phyloP scores from a whole-genome alignment of 768 basidiomycete species.

The Pluteus cervinus region DNA sequence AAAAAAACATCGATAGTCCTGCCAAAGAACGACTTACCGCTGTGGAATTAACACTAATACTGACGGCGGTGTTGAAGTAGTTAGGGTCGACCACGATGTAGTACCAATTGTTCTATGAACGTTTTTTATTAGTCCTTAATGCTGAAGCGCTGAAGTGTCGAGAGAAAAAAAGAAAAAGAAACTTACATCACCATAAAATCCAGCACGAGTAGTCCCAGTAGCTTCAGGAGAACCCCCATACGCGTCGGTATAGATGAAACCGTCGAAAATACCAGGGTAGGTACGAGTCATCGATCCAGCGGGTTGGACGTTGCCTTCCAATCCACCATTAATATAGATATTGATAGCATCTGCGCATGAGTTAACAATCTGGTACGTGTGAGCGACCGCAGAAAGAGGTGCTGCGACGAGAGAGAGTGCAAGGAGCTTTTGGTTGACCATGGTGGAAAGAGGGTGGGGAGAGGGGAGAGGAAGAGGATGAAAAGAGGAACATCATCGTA shows the following conservation, averaged over 20 bases:
- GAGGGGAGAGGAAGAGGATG: too few relatives aligned
- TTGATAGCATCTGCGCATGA: too few relatives aligned
- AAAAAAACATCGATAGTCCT: background rate
- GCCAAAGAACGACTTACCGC: slow-evolving; percentile 13
- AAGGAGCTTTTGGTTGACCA: too few relatives aligned
- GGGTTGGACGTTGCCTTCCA: slow-evolving; percentile 10
- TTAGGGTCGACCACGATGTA: slow-evolving; percentile 23
- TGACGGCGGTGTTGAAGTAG: slow-evolving; percentile 26
- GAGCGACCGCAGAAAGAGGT: too few relatives aligned
- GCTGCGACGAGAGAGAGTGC: too few relatives aligned
- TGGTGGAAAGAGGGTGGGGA: too few relatives aligned
- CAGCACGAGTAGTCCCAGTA: slow-evolving; percentile 14
- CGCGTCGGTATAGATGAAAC: slow-evolving; percentile 15
- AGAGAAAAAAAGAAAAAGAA: background rate
- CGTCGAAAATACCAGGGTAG: slow-evolving; percentile 8
- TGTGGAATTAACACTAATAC: slow-evolving; percentile 18
- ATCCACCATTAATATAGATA: slow-evolving; percentile 11
- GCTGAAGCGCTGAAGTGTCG: background rate
- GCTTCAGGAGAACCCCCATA: slow-evolving; percentile 16
- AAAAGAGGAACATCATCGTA: too few relatives aligned
- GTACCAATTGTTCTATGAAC: slow-evolving; percentile 17
- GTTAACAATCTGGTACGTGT: too few relatives aligned
- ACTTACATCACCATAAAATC: slow-evolving; percentile 13
- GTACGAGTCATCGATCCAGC: slow-evolving; percentile 10
- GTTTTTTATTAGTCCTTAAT: slow-evolving; percentile 1